Evolutionary conservation across 1,284 basidiomycete species (phyloP).

Genomic region (Macrocystidia cucumis): DNA sequence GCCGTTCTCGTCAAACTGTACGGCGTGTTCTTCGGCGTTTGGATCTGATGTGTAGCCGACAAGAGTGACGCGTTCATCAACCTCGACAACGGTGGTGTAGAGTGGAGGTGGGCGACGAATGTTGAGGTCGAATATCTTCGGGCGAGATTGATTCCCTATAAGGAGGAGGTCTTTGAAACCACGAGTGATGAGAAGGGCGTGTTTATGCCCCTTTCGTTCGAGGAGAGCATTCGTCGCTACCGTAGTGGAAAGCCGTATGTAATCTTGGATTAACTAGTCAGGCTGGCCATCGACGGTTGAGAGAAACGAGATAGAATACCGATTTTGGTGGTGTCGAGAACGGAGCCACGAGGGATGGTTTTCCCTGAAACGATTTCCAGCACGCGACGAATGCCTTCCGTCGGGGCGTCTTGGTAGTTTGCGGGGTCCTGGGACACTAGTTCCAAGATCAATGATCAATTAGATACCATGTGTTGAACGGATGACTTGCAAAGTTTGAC

Average conservation of each 20-base stretch:
- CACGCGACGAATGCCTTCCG: conserved; percentile 89
- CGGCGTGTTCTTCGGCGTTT: conserved; percentile 62
- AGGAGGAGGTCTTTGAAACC: conserved; percentile 89
- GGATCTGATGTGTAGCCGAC: conserved; percentile 93
- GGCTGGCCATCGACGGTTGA: neutral
- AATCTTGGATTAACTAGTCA: conserved; percentile 56
- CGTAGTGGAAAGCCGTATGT: conserved; percentile 89
- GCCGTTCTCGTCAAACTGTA: conserved; percentile 69
- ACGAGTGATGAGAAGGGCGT: conserved; percentile 87
- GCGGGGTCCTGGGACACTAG: conserved; percentile 79
- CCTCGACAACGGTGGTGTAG: conserved; percentile 79
- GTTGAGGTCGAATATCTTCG: conserved; percentile 84
- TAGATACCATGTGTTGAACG: conserved; percentile 40
- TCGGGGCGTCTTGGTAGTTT: conserved; percentile 92
- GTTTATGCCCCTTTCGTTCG: conserved; percentile 88
- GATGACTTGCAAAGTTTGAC: conserved; percentile 67
- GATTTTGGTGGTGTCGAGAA: conserved; percentile 78
- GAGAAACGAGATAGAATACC: conserved; percentile 50
- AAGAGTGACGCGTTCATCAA: conserved; percentile 92
- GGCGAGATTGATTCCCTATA: conserved; percentile 91
- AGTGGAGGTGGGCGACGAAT: conserved; percentile 75
- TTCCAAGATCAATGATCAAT: neutral
- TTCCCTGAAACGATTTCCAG: conserved; percentile 72
- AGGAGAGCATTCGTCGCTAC: conserved; percentile 96
- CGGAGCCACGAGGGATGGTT: conserved; percentile 55